A percentile compares a stretch with the other conserved stretches of the same genome.
Conservation (phyloP, 441 rosid species). For the Monsonia emarginata region DNA sequence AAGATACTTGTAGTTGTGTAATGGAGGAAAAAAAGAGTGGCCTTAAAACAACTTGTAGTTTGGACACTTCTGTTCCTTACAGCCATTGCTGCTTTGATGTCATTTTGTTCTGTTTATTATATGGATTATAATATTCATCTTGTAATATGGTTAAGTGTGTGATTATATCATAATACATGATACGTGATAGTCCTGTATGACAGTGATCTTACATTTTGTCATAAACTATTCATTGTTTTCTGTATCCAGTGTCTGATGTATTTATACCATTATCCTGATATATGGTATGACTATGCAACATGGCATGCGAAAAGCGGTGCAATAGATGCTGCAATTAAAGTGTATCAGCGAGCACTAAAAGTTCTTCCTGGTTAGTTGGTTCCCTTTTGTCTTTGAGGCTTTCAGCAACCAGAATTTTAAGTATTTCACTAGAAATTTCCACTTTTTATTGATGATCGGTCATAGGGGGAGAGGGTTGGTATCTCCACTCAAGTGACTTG, state of each 20-base stretch:
- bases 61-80: background rate
- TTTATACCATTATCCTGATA: conserved; percentile 84
- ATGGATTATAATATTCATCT: background rate
- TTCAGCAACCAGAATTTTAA: background rate
- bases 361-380: conserved; percentile 67
- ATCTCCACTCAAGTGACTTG: background rate
- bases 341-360: conserved; percentile 87
- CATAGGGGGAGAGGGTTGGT: background rate
- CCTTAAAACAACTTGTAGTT: background rate
- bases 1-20: background rate
- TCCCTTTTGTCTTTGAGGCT: conserved; percentile 16
- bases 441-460: background rate
- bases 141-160: background rate
- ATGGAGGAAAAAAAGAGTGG: background rate
- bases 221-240: conserved; percentile 19
- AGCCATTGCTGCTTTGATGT: too few relatives aligned
- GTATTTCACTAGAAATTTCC: background rate
- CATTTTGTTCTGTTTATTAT: background rate
- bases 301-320: conserved; percentile 90
- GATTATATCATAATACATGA: background rate
- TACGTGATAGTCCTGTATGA: too few relatives aligned
- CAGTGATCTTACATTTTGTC: too few relatives aligned
- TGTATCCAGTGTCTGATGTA: conserved; percentile 75
- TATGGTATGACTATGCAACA: conserved; percentile 90
- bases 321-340: conserved; percentile 76